Evolutionary conservation across 148 eudicot species (phyloP).

Genomic region (Linanthus parryae): DNA sequence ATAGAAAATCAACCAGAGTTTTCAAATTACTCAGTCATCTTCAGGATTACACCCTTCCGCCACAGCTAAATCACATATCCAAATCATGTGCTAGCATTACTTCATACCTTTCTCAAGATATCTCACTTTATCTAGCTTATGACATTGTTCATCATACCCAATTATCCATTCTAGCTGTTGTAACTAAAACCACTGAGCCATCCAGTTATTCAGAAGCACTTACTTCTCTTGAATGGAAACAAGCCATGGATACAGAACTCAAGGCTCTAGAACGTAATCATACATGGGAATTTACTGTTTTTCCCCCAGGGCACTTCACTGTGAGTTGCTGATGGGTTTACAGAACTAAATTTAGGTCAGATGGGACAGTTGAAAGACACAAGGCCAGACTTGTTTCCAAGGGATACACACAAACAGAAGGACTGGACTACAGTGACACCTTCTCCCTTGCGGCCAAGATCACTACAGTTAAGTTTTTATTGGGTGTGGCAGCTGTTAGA

Average conservation of each 20-base stretch:
- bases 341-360: neutral
- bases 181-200: neutral
- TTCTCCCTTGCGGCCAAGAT: neutral
- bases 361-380: neutral
- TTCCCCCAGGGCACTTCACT: neutral
- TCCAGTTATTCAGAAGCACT: neutral
- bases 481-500: neutral
- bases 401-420: neutral
- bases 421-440: neutral
- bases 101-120: neutral
- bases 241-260: neutral
- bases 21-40: no score
- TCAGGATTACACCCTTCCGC: no score
- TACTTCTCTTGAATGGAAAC: neutral
- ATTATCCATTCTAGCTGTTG: neutral
- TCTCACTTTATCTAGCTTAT: neutral
- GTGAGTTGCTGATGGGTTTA: neutral
- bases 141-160: neutral
- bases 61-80: no score
- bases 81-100: neutral
- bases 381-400: neutral
- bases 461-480: neutral
- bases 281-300: neutral
- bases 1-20: no score
- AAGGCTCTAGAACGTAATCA: neutral